Conservation (phyloP, 2,329 filamentous ascomycete species). For the Pseudocercospora eumusae region DNA sequence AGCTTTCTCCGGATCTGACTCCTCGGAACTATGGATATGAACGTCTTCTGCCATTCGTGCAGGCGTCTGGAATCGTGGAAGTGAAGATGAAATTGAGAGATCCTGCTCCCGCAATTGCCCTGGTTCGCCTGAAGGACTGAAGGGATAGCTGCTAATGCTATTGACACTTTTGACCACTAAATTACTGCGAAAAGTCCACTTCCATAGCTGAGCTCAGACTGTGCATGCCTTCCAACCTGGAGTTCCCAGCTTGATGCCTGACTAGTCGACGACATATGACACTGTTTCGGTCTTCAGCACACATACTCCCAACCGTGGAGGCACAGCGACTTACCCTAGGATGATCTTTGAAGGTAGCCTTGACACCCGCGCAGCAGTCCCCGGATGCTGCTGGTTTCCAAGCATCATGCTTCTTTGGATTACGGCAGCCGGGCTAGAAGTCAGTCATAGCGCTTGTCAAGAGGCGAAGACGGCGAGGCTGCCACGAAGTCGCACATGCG, state of each 20-base stretch:
- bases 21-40: constrained; percentile 36
- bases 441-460: constrained; percentile 7
- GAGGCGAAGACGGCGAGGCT: neutral
- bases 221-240: neutral
- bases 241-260: neutral
- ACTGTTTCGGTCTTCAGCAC: neutral
- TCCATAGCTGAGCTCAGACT: neutral
- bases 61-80: constrained; percentile 18
- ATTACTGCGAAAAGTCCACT: neutral
- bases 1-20: constrained; percentile 33
- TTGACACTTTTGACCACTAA: neutral
- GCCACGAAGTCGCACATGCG: neutral
- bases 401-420: constrained; percentile 2
- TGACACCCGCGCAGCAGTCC: neutral
- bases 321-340: neutral
- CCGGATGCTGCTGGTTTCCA: constrained; percentile 1
- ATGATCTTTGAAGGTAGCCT: neutral
- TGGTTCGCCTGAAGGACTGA: constrained; percentile 12
- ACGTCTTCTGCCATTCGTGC: constrained; percentile 1
- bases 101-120: constrained; percentile 8
- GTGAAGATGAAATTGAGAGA: constrained; percentile 12
- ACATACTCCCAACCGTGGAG: no score
- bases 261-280: neutral
- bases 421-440: constrained; percentile 2
- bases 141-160: neutral